Conservation (phyloP, 306 rosid genomes). For the Astragalus glycyphyllos region DNA sequence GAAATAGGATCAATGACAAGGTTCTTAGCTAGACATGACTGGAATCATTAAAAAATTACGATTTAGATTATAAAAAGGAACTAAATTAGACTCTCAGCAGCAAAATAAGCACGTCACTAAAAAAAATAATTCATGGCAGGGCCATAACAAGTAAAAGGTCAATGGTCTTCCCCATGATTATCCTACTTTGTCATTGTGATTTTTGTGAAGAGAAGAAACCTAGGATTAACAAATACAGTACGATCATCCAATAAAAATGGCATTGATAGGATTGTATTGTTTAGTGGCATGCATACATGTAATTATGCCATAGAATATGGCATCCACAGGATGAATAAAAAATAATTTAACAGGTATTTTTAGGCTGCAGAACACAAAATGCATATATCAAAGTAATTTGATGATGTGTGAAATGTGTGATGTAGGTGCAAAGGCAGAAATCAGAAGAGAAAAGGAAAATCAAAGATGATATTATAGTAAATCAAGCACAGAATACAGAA, state of each 20-base stretch:
- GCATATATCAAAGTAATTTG: conserved; percentile 19
- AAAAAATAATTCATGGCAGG: conserved; percentile 2
- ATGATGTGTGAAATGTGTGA: conserved; percentile 5
- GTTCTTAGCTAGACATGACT: conserved; percentile 85
- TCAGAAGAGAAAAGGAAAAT: background rate
- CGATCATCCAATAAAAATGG: conserved; percentile 22
- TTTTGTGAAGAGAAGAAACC: conserved; percentile 9
- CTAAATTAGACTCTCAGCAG: conserved; percentile 24
- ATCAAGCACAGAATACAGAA: conserved; percentile 22
- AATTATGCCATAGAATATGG: conserved; percentile 22
- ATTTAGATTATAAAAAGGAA: conserved; percentile 23
- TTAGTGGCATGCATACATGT: background rate
- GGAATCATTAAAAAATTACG: conserved; percentile 27
- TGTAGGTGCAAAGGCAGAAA: conserved; percentile 11
- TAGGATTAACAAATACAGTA: conserved; percentile 22
- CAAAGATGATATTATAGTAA: conserved; percentile 10
- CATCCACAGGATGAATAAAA: conserved; percentile 5
- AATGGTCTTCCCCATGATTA: conserved; percentile 4
- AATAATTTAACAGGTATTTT: background rate
- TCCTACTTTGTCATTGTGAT: conserved; percentile 23
- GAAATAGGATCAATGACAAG: conserved; percentile 80
- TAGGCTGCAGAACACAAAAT: conserved; percentile 24
- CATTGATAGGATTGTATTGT: no score
- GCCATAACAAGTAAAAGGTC: conserved; percentile 35
- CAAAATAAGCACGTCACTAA: conserved; percentile 14